Evolutionary conservation across 164 flowering plant genomes (phyloP).

Genomic region (Aristolochia contorta): DNA sequence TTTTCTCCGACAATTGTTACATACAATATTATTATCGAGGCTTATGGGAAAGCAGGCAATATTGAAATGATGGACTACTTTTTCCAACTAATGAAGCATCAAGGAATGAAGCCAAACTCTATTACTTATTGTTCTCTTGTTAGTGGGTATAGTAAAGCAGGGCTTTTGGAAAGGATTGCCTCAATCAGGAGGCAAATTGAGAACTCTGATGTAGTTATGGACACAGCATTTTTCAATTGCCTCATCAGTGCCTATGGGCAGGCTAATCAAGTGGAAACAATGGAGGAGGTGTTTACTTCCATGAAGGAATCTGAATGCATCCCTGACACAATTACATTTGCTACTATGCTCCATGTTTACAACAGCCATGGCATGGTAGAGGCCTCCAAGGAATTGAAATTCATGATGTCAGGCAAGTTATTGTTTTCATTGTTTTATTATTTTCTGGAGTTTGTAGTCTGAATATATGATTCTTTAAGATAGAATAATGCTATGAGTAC

Average conservation of each 20-base stretch:
- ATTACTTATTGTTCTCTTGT: constrained; percentile 80
- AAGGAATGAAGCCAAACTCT: constrained; percentile 76
- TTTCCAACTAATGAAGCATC: constrained; percentile 66
- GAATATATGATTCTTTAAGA: too few relatives aligned
- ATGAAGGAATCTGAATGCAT: constrained; percentile 58
- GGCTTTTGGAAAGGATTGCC: constrained; percentile 38
- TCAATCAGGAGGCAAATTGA: constrained; percentile 63
- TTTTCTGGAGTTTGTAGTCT: too few relatives aligned
- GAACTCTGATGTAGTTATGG: constrained; percentile 68
- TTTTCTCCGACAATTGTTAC: constrained; percentile 63
- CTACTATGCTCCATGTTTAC: constrained; percentile 64
- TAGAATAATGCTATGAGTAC: too few relatives aligned
- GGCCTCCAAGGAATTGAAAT: constrained; percentile 28
- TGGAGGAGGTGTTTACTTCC: constrained; percentile 43
- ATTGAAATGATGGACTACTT: constrained; percentile 64
- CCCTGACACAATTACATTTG: constrained; percentile 63
- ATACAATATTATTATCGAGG: constrained; percentile 58
- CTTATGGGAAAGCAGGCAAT: constrained; percentile 54
- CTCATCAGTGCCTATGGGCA: constrained; percentile 68
- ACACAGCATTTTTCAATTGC: constrained; percentile 81
- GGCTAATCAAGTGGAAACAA: constrained; percentile 48
- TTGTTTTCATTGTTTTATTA: too few relatives aligned
- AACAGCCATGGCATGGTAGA: constrained; percentile 48
- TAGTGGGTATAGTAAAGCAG: constrained; percentile 56
- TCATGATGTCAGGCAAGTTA: background rate